Conservation (phyloP, 257 asterid genomes). For the Verbascum thapsus region DNA sequence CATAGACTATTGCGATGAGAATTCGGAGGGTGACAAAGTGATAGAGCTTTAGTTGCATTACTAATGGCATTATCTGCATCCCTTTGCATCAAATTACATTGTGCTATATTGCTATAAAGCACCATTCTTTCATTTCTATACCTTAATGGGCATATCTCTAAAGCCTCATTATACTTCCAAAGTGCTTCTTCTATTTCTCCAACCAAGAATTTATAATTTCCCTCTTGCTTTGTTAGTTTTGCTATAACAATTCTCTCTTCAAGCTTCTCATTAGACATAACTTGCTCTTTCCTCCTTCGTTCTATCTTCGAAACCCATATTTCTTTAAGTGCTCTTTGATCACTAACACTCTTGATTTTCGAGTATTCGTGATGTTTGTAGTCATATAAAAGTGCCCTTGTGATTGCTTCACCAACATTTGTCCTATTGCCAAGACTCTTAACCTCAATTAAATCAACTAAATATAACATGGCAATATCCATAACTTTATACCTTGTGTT, state of each 20-base stretch:
- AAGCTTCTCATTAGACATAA: conserved; percentile 45
- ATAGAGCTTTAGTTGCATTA: conserved; percentile 78
- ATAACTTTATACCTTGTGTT: conserved; percentile 50
- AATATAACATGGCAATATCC: conserved; percentile 37
- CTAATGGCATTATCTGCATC: conserved; percentile 63
- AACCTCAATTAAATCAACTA: conserved; percentile 67
- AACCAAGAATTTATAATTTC: conserved; percentile 41
- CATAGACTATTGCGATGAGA: conserved; percentile 71
- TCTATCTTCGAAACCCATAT: conserved; percentile 46
- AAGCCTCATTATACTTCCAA: conserved; percentile 52
- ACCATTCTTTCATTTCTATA: conserved; percentile 56
- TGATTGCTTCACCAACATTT: conserved; percentile 62
- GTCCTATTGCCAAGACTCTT: conserved; percentile 50
- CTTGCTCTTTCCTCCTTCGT: conserved; percentile 39
- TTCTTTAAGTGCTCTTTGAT: conserved; percentile 40
- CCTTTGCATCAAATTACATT: conserved; percentile 49
- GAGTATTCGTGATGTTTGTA: conserved; percentile 31
- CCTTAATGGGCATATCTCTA: conserved; percentile 62
- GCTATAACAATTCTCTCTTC: conserved; percentile 42
- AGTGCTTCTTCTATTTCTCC: conserved; percentile 63
- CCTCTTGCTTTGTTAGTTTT: conserved; percentile 53
- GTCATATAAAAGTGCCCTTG: conserved; percentile 44
- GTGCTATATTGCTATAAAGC: conserved; percentile 65
- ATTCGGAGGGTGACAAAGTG: conserved; percentile 69
- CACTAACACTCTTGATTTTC: conserved; percentile 34